phyloP scores from a whole-genome alignment of 164 flowering plant genomes.

The Vitis labrusca region DNA sequence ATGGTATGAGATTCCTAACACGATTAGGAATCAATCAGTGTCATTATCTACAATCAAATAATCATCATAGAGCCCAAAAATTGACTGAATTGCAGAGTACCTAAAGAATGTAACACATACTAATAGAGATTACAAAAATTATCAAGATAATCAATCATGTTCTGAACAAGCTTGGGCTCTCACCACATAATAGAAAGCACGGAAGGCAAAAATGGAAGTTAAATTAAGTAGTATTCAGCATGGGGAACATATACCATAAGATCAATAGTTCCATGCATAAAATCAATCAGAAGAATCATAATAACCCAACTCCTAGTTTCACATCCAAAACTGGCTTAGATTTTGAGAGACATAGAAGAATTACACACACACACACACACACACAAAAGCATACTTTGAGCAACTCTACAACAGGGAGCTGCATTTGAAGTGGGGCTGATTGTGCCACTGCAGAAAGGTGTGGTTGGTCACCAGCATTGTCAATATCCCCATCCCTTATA shows the following conservation, averaged over 20 bases:
- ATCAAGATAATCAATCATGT: neutral
- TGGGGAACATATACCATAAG: neutral
- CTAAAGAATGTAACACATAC: neutral
- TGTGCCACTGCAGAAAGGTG: slow-evolving; percentile 41
- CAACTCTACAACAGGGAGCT: slow-evolving; percentile 83
- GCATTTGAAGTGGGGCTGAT: slow-evolving; percentile 62
- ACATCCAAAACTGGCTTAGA: neutral
- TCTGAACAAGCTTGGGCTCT: neutral
- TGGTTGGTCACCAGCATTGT: slow-evolving; percentile 46
- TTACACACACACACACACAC: neutral
- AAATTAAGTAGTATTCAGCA: neutral
- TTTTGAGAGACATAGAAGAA: neutral
- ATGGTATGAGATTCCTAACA: too few species aligned
- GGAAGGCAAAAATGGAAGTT: too few species aligned
- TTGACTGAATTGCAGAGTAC: too few species aligned
- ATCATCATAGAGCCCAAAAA: neutral
- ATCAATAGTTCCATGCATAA: neutral
- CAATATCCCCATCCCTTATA: slow-evolving; percentile 77
- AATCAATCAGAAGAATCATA: neutral
- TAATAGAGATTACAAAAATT: neutral
- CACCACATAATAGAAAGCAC: neutral
- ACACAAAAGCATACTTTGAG: slow-evolving; percentile 57
- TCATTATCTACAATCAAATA: neutral
- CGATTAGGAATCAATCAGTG: neutral
- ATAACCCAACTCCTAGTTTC: neutral